Conservation (phyloP, 1,284 basidiomycete genomes). For the Ceratobasidium sp. region DNA sequence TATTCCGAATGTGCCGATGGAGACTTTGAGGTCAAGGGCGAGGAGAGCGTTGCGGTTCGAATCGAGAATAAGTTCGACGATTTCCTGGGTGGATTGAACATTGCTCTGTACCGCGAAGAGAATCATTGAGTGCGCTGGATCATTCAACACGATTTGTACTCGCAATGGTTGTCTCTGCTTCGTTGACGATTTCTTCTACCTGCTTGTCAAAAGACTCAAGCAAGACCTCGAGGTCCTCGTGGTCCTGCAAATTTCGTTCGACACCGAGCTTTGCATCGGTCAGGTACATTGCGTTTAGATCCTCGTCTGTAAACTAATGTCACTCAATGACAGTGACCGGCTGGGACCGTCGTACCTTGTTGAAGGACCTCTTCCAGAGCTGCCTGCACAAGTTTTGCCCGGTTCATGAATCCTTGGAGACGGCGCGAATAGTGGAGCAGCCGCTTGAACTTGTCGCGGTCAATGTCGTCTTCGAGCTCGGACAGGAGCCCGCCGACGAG, state of each 20-base stretch:
- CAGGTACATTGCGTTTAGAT: constrained; percentile 91
- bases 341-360: constrained; percentile 64
- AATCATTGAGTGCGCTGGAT: background rate
- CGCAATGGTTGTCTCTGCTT: constrained; percentile 88
- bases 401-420: constrained; percentile 84
- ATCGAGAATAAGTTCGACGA: constrained; percentile 95
- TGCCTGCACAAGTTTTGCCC: constrained; percentile 86
- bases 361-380: constrained; percentile 88
- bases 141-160: constrained; percentile 44
- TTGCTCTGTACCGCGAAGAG: constrained; percentile 64
- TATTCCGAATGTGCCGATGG: constrained; percentile 93
- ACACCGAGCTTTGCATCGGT: constrained; percentile 74
- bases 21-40: constrained; percentile 91
- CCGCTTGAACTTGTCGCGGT: constrained; percentile 89
- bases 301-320: constrained; percentile 70
- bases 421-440: constrained; percentile 89
- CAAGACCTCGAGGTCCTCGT: constrained; percentile 92
- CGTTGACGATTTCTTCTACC: constrained; percentile 93
- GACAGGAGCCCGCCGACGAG: constrained; percentile 87
- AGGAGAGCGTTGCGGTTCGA: constrained; percentile 93
- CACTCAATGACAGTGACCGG: background rate
- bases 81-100: constrained; percentile 95
- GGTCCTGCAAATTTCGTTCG: constrained; percentile 71
- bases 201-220: constrained; percentile 95
- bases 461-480: constrained; percentile 91